Base-by-base conservation (phyloP, 768 basidiomycete species). In the Gelatoporia subvermispora region DNA sequence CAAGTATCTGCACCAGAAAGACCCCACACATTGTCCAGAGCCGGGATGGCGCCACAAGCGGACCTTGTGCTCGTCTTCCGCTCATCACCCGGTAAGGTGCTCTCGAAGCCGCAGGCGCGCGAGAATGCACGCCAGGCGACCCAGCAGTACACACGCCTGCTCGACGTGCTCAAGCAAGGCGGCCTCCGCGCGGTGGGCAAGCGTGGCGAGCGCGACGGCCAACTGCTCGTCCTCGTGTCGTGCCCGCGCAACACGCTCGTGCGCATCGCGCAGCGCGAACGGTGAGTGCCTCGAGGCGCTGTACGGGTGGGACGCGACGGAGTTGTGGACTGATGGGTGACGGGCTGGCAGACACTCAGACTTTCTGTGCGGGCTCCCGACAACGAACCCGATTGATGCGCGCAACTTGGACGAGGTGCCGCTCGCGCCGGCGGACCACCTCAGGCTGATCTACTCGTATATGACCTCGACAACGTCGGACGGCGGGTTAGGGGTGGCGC, bases 401-500 rank as follows among this genome's bases (percentile, higher is more conserved):
- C 64, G 68, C 23, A 74, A 75, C 31, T 61, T 74, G 18, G 72
- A 75, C 45, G 65, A 68, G 2, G 68, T 68, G 3, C 67, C 76
- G 0, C 66, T 88, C 23, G 79, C 79, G 0, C 77, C 86, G 4
- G 82, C 89, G 1, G 86, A 93, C 59, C 79, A 85, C n/a, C 69
- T 93, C 18, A 81, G 91, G n/a, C 77, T 92, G 24, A 75, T 92
- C 0, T 73, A 93, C 58, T 62, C 74, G 7, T 85, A 84, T 61
- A 71, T 93, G 51, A 81, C 89, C 2, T 79, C 85, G 1, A 79
- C 78, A 0, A 71, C 74, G 0, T 60, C 71, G n/a, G 93, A 94
- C 45, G 85, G 90, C 9, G 93, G 93, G 4, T 77, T 95, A 2
- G 92, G 89, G 1, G 81, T 97, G 41, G 79, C 83, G 8, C 84